Evolutionary conservation across 108 stramenopile genomes (phyloP).

Genomic region (Cyclotella distinguenda): DNA sequence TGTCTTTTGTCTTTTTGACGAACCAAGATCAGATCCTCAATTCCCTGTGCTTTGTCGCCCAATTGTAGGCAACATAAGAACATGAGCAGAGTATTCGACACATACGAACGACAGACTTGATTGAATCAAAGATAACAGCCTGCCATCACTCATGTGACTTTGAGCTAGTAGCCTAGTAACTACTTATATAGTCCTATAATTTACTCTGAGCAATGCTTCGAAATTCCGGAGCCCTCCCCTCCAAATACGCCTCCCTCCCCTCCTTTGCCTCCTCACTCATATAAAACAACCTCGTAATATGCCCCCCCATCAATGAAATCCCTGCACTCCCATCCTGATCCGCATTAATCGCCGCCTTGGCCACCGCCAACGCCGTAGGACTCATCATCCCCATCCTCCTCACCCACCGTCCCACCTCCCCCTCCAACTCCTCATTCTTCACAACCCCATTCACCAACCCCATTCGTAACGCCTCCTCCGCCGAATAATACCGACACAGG

Average conservation of each 20-base stretch:
- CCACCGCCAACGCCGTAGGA: slow-evolving; percentile 89
- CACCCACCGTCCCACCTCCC: slow-evolving; percentile 87
- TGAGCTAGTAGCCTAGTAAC: neutral
- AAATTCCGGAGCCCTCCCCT: slow-evolving; percentile 83
- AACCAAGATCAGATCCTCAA: no score
- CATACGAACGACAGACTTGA: no score
- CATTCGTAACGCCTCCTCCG: slow-evolving; percentile 85
- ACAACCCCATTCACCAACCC: slow-evolving; percentile 89
- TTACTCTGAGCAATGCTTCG: slow-evolving; percentile 58
- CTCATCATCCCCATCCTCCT: slow-evolving; percentile 83
- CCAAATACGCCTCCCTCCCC: slow-evolving; percentile 90
- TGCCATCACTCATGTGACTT: neutral
- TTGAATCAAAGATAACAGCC: no score
- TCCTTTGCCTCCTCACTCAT: slow-evolving; percentile 90
- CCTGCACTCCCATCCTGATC: slow-evolving; percentile 93
- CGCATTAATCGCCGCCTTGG: slow-evolving; percentile 92
- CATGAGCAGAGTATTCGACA: no score
- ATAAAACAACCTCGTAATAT: slow-evolving; percentile 92
- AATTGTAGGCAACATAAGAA: no score
- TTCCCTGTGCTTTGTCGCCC: no score
- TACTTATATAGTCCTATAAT: slow-evolving; percentile 14
- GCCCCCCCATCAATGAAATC: slow-evolving; percentile 89
- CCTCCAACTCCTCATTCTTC: slow-evolving; percentile 67
- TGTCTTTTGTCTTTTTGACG: no score
- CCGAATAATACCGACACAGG: slow-evolving; percentile 79